These are phyloP conservation scores for Epichloe uncinata DNA, from an alignment of 2,329 filamentous ascomycete species.

Conservation along the genomic window DNA sequence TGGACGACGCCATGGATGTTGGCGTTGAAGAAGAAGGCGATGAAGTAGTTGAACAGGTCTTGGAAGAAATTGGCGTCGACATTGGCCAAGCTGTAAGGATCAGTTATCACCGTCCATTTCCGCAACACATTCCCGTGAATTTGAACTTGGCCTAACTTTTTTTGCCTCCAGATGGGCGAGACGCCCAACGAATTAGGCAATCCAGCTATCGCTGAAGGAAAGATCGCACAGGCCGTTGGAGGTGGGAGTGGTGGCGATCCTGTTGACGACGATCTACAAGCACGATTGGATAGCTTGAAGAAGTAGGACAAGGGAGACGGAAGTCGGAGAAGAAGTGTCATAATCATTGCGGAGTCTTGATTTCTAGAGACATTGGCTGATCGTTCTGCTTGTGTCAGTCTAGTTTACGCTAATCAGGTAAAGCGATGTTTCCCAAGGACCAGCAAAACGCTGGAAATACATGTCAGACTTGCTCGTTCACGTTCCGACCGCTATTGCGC, in stretches of 20 bases:
- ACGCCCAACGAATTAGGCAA: constrained; percentile 76
- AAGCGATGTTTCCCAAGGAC: not conserved
- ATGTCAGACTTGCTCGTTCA: not conserved
- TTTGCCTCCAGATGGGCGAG: constrained; percentile 62
- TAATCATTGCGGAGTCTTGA: not conserved
- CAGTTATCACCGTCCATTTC: not conserved
- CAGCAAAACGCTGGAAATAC: not conserved
- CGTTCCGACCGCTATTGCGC: not conserved
- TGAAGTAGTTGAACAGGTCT: constrained; percentile 88
- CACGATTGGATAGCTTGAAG: constrained; percentile 76
- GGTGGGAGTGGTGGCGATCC: constrained; percentile 38
- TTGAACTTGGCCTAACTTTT: constrained; percentile 6
- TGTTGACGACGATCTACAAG: constrained; percentile 88
- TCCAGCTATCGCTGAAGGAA: constrained; percentile 56
- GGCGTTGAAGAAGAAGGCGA: constrained; percentile 89
- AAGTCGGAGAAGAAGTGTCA: not conserved
- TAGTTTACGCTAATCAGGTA: not conserved
- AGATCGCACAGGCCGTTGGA: constrained; percentile 77
- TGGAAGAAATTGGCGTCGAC: constrained; percentile 95
- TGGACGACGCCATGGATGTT: constrained; percentile 90
- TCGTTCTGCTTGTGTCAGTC: not conserved
- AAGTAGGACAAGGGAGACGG: constrained; percentile 22
- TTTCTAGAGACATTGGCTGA: not conserved
- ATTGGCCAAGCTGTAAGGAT: constrained; percentile 71
- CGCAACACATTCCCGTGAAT: not conserved